Percentiles rank a stretch among this genome's conserved stretches.
Evolutionary conservation across 2,329 filamentous ascomycete genomes (phyloP).

Genomic region (Aspergillaceae sp.): DNA sequence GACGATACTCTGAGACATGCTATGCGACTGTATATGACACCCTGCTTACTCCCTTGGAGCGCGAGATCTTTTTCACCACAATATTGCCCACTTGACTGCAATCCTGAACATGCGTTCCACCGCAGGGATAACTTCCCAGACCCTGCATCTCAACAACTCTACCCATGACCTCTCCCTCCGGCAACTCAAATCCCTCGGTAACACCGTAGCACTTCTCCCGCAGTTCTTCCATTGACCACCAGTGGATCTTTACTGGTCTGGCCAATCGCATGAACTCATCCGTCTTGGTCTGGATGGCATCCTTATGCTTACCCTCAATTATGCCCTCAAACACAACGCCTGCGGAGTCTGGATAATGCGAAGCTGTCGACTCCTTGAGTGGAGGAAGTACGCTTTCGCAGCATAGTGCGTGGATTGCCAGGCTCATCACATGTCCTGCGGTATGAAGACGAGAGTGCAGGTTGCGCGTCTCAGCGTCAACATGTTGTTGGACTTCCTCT

Average conservation of each 20-base stretch:
- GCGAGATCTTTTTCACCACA: slow-evolving; percentile 20
- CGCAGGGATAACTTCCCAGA: slow-evolving; percentile 22
- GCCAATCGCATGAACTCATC: slow-evolving; percentile 16
- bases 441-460: slow-evolving; percentile 24
- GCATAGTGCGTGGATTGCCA: slow-evolving; percentile 18
- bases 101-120: slow-evolving; percentile 21
- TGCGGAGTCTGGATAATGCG: slow-evolving; percentile 20
- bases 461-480: slow-evolving; percentile 17
- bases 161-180: slow-evolving; percentile 9
- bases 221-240: slow-evolving; percentile 14
- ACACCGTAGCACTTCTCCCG: slow-evolving; percentile 4
- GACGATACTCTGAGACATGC: too few relatives aligned
- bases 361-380: slow-evolving; percentile 19
- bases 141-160: slow-evolving; percentile 22
- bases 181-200: slow-evolving; percentile 10
- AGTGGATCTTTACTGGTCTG: slow-evolving; percentile 15
- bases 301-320: slow-evolving; percentile 21
- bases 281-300: slow-evolving; percentile 20
- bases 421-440: slow-evolving; percentile 22
- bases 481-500: slow-evolving; percentile 11
- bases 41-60: slow-evolving; percentile 21
- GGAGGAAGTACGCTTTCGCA: too few relatives aligned
- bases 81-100: slow-evolving; percentile 17
- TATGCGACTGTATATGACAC: slow-evolving; percentile 19
- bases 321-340: slow-evolving; percentile 22